Conservation (phyloP, 345 rosid genomes). For the Lepidium didymum region DNA sequence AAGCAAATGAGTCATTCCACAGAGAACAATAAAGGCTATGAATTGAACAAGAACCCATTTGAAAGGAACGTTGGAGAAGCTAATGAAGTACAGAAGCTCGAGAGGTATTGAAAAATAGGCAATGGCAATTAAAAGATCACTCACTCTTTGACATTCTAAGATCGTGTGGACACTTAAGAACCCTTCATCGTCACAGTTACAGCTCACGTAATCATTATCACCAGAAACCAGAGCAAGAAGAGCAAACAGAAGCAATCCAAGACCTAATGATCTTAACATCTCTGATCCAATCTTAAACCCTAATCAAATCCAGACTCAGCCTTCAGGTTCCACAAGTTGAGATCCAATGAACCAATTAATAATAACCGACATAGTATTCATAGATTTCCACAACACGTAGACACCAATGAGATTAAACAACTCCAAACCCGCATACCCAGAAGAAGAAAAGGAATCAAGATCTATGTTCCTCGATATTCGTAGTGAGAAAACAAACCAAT, state of each 20-base stretch:
- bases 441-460: slow-evolving; percentile 13
- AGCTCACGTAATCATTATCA: slow-evolving; percentile 44
- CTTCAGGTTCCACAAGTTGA: neutral
- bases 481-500: neutral
- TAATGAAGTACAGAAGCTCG: slow-evolving; percentile 85
- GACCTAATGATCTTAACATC: slow-evolving; percentile 63
- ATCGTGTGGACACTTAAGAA: slow-evolving; percentile 55
- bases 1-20: slow-evolving; percentile 89
- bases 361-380: slow-evolving; percentile 4
- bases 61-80: slow-evolving; percentile 85
- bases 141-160: slow-evolving; percentile 81
- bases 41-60: slow-evolving; percentile 93
- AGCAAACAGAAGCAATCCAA: slow-evolving; percentile 41
- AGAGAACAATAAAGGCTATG: slow-evolving; percentile 86
- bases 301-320: slow-evolving; percentile 23
- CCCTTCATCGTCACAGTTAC: slow-evolving; percentile 91
- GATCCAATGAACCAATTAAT: slow-evolving; percentile 18
- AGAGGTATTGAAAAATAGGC: slow-evolving; percentile 95
- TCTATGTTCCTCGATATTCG: slow-evolving; percentile 21
- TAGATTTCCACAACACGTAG: slow-evolving; percentile 9
- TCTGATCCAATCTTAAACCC: slow-evolving; percentile 17
- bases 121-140: slow-evolving; percentile 82
- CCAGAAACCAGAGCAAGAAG: slow-evolving; percentile 45
- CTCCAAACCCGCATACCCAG: slow-evolving; percentile 16
- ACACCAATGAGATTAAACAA: slow-evolving; percentile 19